phyloP scores from a whole-genome alignment of 352 stramenopile species.

The Pythium myriotylum region DNA sequence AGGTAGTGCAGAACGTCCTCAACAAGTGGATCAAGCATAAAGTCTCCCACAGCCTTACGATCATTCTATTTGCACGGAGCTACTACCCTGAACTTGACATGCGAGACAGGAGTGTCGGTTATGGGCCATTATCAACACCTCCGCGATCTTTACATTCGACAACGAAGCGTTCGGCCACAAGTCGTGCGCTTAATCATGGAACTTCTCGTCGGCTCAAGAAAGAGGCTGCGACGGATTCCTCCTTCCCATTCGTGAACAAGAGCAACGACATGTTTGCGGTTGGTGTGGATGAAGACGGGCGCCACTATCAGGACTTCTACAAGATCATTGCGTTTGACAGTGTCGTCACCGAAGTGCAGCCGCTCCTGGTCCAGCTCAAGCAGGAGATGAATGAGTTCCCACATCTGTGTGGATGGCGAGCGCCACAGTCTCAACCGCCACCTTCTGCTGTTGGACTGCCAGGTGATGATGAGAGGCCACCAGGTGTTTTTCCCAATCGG shows the following conservation, averaged over 20 bases:
- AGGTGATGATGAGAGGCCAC: conserved; percentile 10
- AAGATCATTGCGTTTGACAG: conserved; percentile 83
- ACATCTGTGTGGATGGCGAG: conserved; percentile 64
- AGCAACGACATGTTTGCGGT: conserved; percentile 63
- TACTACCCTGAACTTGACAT: conserved; percentile 85
- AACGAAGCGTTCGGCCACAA: background rate
- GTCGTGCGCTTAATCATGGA: conserved; percentile 9
- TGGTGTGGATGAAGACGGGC: conserved; percentile 73
- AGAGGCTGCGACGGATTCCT: conserved; percentile 40
- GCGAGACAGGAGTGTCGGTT: conserved; percentile 33
- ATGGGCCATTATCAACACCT: conserved; percentile 25
- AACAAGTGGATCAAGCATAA: conserved; percentile 92
- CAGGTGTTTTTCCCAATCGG: conserved; percentile 4
- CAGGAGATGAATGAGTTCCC: conserved; percentile 78
- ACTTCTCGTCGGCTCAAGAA: background rate
- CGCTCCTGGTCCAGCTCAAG: conserved; percentile 75
- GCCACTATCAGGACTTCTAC: conserved; percentile 87
- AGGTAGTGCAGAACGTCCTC: conserved; percentile 78
- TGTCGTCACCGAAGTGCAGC: conserved; percentile 64
- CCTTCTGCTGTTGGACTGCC: conserved; percentile 4
- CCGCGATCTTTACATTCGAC: conserved; percentile 19
- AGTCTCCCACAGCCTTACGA: conserved; percentile 91
- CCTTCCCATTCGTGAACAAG: conserved; percentile 64
- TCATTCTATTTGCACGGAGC: conserved; percentile 91
- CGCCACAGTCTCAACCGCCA: conserved; percentile 26